Conservation (phyloP, 495 filamentous ascomycete species). For the Trichocladium antarcticum region DNA sequence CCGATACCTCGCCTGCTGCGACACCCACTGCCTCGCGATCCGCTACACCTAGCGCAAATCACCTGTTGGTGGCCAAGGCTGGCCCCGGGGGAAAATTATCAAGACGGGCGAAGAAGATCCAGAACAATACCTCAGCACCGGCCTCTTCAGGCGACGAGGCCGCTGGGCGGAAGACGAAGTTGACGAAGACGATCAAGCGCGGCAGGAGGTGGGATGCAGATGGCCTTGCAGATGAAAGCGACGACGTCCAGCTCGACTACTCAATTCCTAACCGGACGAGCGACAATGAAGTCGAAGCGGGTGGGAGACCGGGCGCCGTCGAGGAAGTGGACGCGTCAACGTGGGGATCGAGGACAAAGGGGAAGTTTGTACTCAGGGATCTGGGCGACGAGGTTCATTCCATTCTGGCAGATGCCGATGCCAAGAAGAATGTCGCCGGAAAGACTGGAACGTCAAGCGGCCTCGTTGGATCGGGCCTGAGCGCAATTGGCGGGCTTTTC, state of each 20-base stretch:
- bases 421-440: slow-evolving; percentile 47
- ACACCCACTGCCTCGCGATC: slow-evolving; percentile 75
- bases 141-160: slow-evolving; percentile 78
- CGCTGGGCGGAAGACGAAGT: slow-evolving; percentile 45
- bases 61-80: slow-evolving; percentile 57
- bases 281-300: slow-evolving; percentile 43
- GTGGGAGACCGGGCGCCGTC: slow-evolving; percentile 38
- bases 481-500: slow-evolving; percentile 75
- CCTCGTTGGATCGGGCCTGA: slow-evolving; percentile 64
- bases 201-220: slow-evolving; percentile 85
- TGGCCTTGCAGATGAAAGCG: slow-evolving; percentile 77
- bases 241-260: slow-evolving; percentile 74
- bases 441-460: slow-evolving; percentile 38
- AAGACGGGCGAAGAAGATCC: slow-evolving; percentile 69
- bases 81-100: slow-evolving; percentile 66
- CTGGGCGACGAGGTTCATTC: slow-evolving; percentile 87
- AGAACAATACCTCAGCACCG: slow-evolving; percentile 48
- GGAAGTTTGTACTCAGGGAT: slow-evolving; percentile 88
- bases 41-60: slow-evolving; percentile 54
- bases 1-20: slow-evolving; percentile 52
- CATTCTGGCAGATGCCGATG: slow-evolving; percentile 62
- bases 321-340: slow-evolving; percentile 65
- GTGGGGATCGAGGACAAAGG: slow-evolving; percentile 80
- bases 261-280: slow-evolving; percentile 47
- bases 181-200: slow-evolving; percentile 59